Conservation (phyloP, 2,329 filamentous ascomycete species). For the Colletotrichum sublineola region DNA sequence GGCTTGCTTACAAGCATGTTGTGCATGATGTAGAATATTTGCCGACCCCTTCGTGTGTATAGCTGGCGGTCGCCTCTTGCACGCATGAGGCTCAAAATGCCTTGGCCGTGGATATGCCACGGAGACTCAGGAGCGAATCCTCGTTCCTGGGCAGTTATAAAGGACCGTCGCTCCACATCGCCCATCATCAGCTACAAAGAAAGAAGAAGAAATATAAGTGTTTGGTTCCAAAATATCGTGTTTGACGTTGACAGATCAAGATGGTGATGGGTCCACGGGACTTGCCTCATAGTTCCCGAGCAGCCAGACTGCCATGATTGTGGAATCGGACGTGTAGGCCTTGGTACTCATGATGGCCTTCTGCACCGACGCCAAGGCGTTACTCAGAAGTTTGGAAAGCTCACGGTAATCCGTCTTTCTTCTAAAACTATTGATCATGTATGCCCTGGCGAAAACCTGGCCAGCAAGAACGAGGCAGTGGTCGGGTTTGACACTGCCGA, state of each 20-base stretch:
- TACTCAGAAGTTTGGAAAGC: slow-evolving; percentile 53
- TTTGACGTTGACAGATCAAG: background rate
- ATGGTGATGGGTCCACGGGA: too few relatives aligned
- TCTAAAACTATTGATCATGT: slow-evolving; percentile 53
- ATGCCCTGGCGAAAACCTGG: slow-evolving; percentile 57
- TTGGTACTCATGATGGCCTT: slow-evolving; percentile 51
- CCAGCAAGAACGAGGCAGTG: slow-evolving; percentile 56
- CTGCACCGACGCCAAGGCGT: slow-evolving; percentile 54
- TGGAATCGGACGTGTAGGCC: slow-evolving; percentile 51
- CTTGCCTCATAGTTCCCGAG: slow-evolving; percentile 56
- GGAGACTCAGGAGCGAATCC: background rate
- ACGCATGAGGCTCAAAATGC: slow-evolving; percentile 54
- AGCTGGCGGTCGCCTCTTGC: slow-evolving; percentile 49
- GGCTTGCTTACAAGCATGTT: slow-evolving; percentile 53
- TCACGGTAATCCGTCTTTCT: slow-evolving; percentile 51
- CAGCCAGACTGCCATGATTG: slow-evolving; percentile 56
- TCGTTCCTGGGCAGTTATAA: slow-evolving; percentile 7
- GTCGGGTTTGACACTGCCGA: slow-evolving; percentile 45
- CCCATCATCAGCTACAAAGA: slow-evolving; percentile 52
- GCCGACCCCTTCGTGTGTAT: slow-evolving; percentile 45
- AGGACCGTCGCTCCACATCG: slow-evolving; percentile 46
- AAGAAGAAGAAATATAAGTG: background rate
- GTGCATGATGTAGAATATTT: slow-evolving; percentile 55
- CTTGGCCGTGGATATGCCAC: slow-evolving; percentile 55
- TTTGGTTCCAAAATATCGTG: background rate